Evolutionary conservation across 352 stramenopile genomes (phyloP).

Genomic region (Blastocystis sp.): DNA sequence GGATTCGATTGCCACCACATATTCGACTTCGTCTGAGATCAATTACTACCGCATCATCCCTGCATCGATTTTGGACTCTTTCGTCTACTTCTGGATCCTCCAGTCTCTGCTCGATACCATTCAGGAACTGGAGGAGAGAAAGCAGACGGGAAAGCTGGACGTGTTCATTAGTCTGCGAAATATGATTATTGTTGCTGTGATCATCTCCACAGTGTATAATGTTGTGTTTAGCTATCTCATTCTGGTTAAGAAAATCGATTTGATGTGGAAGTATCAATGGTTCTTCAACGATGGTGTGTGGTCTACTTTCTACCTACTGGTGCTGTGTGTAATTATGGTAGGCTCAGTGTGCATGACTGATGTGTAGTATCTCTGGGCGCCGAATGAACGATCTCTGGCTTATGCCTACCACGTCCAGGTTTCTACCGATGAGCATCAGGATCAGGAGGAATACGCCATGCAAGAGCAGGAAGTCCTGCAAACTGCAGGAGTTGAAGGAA

Average conservation of each 20-base stretch:
- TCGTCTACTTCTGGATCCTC: conserved; percentile 61
- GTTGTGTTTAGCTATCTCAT: conserved; percentile 48
- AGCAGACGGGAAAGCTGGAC: conserved; percentile 59
- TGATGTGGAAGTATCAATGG: conserved; percentile 58
- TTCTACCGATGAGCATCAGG: conserved; percentile 58
- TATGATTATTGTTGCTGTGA: conserved; percentile 59
- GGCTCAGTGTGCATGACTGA: background rate
- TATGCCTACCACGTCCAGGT: conserved; percentile 60
- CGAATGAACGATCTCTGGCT: conserved; percentile 48
- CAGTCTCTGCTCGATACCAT: conserved; percentile 50
- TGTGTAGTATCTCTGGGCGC: conserved; percentile 58
- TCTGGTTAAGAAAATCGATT: conserved; percentile 23
- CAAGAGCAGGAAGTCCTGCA: conserved; percentile 46
- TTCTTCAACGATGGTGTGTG: conserved; percentile 61
- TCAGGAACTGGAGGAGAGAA: conserved; percentile 59
- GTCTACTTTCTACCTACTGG: conserved; percentile 40
- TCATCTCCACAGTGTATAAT: conserved; percentile 53
- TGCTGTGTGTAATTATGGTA: conserved; percentile 54
- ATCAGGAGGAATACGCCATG: conserved; percentile 58
- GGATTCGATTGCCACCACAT: conserved; percentile 43
- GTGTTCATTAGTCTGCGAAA: conserved; percentile 59
- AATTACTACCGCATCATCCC: conserved; percentile 45
- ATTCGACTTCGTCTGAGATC: background rate
- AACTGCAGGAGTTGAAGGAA: background rate
- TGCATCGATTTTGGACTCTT: conserved; percentile 36